A percentile compares a stretch with the other conserved stretches of the same genome.
Evolutionary conservation across 768 basidiomycete species (phyloP).

Genomic region (Boletus rex-veris): DNA sequence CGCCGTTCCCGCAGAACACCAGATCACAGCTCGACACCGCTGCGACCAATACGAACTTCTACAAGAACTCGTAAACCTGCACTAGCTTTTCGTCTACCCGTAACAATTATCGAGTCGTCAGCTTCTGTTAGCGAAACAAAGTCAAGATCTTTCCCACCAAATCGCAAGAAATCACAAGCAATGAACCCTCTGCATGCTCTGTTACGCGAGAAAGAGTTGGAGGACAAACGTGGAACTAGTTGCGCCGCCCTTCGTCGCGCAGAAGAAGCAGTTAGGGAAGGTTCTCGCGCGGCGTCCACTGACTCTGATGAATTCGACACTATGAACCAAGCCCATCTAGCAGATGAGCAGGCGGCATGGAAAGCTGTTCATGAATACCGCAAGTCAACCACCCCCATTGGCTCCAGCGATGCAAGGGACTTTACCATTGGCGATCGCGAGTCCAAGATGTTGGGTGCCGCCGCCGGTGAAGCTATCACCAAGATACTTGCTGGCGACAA

Average conservation of each 20-base stretch:
- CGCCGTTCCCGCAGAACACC: neutral
- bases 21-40: slow-evolving; percentile 3
- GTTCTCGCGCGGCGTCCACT: slow-evolving; percentile 22
- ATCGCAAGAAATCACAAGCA: slow-evolving; percentile 21
- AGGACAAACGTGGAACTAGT: slow-evolving; percentile 34
- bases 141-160: neutral
- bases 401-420: slow-evolving; percentile 20
- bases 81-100: slow-evolving; percentile 9
- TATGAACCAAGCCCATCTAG: slow-evolving; percentile 15
- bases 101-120: slow-evolving; percentile 7
- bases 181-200: slow-evolving; percentile 55
- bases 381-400: slow-evolving; percentile 16
- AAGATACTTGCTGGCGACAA: slow-evolving; percentile 45
- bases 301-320: slow-evolving; percentile 23
- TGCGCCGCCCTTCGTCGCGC: slow-evolving; percentile 43
- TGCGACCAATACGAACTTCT: slow-evolving; percentile 13
- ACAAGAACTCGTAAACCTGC: slow-evolving; percentile 19
- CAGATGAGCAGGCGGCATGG: slow-evolving; percentile 40
- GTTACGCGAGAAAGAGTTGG: slow-evolving; percentile 47
- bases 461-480: slow-evolving; percentile 41
- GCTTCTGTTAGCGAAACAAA: neutral
- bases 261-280: slow-evolving; percentile 38
- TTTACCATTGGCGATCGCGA: slow-evolving; percentile 38
- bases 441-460: slow-evolving; percentile 24
- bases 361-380: slow-evolving; percentile 32